Conservation (phyloP, 2,329 filamentous ascomycete genomes). For the Colletotrichum truncatum region DNA sequence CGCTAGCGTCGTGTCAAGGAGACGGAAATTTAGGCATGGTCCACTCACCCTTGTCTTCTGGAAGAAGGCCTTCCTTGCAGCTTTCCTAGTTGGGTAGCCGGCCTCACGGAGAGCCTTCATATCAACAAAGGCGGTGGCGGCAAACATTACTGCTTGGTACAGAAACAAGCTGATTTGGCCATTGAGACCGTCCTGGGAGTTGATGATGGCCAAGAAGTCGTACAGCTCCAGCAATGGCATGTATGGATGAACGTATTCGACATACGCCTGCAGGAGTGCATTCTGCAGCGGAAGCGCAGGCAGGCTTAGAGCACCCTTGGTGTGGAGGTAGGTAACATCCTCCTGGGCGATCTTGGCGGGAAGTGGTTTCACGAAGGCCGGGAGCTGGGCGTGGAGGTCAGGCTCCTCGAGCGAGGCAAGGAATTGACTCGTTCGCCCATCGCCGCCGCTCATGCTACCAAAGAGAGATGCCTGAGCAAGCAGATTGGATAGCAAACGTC, state of each 20-base stretch:
- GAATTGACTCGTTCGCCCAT: conserved; percentile 51
- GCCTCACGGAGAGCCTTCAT: conserved; percentile 79
- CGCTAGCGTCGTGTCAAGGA: neutral
- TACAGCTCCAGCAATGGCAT: conserved; percentile 86
- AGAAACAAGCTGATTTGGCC: conserved; percentile 84
- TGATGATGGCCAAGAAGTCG: conserved; percentile 68
- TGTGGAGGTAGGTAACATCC: conserved; percentile 83
- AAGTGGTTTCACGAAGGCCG: conserved; percentile 80
- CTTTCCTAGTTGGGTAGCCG: conserved; percentile 81
- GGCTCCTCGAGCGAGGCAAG: conserved; percentile 58
- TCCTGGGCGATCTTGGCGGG: conserved; percentile 80
- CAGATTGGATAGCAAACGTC: conserved; percentile 30
- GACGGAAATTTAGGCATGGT: conserved; percentile 12
- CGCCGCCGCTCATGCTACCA: conserved; percentile 36
- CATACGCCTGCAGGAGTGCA: conserved; percentile 82
- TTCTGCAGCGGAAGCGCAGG: conserved; percentile 77
- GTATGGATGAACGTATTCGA: conserved; percentile 92
- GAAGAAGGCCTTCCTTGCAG: conserved; percentile 88
- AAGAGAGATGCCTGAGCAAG: conserved; percentile 40
- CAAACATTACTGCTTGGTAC: conserved; percentile 96
- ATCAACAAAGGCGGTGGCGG: conserved; percentile 87
- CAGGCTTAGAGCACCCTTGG: conserved; percentile 85
- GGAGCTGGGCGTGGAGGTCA: conserved; percentile 58
- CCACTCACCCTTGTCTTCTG: conserved; percentile 81
- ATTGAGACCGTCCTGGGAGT: conserved; percentile 72